Evolutionary conservation across 2,329 filamentous ascomycete species (phyloP), one percentile per base, ranked within the genome.

Genomic region (Niveomyces coronatus): DNA sequence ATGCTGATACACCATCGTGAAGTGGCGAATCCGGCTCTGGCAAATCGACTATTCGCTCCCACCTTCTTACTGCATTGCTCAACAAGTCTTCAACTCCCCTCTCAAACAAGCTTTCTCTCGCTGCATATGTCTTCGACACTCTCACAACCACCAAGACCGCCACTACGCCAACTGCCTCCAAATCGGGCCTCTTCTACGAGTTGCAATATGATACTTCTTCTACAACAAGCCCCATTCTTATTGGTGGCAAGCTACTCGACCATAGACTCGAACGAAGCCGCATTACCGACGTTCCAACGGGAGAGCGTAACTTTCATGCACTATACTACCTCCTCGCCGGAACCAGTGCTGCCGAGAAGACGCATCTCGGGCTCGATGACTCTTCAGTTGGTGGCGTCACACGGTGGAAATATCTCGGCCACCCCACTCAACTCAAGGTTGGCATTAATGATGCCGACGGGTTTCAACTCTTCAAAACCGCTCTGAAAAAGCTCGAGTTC

Each of bases 381-480:
- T 57, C 54, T 13, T 53, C 65, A 5, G 76, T 81, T 49, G 55
- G 55, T 11, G 56, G 67, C 4, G 76, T 81, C 52, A 93, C 86
- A 64, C 73, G 91, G 61, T 98, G 91, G 91, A 84, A 87, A 56
- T 98, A 94, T 54, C 74, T 98, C 4, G 91, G 91, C 3, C 91
- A 98, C 51, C 91, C 89, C 1, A 95, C 89, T 0, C 91, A 98
- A 61, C 72, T 98, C 47, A 96, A 94, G 59, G 86, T 96, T 19
- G 91, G 91, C 41, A 88, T 98, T 56, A 95, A 98, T 53, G 91
- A 98, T 54, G 72, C 82, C 2, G 88, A 95, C 53, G 91, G 89
- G 4, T 98, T 98, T 60, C 85, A 94, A 55, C 81, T 96, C 37
- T 96, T 98, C 71, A 96, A 96, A 67, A 94, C 85, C 1, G 91